Evolutionary conservation across 1,284 basidiomycete genomes (phyloP), one percentile per base, ranked within the genome.

Genomic region (Fomitopsis schrenkii): DNA sequence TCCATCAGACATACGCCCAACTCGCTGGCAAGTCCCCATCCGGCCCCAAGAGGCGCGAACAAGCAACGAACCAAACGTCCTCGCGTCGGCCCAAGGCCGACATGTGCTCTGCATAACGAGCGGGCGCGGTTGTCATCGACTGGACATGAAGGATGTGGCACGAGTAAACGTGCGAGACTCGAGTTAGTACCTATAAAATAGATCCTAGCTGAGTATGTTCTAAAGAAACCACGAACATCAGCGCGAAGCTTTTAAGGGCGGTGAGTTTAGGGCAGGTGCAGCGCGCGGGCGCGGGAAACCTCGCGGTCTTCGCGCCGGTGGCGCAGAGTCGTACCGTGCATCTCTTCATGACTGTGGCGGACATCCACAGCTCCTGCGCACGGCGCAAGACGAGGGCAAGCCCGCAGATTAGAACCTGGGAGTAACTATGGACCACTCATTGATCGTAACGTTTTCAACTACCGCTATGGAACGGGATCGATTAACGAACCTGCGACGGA

Each of bases 151-250:
- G 82, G 80, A 84, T 85, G 85, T 76, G 87, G 87, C 88, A 90
- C 87, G 86, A 83, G 81, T 89, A 88, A 88, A 90, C 87, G 88
- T 89, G 88, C 88, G 84, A 88, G 86, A 90, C 86, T 88, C 81
- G 86, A 88, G 88, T 90, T 87, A 90, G 88, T 87, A 87, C 85
- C 88, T 90, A 87, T 90, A 86, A 83, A 90, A 91, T 82, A 91
- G 88, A 91, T 90, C 88, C 88, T 90, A 83, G 82, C 81, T 88
- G 88, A 90, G 88, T 90, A 90, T 90, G 88, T 89, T 90, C 88
- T 87, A 63, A 78, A 68, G 83, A 80, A 78, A 73, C 71, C 1
- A 12, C 2, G 8, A 40, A 22, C 8, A 52, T 22, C 36, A 38
- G 35, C 50, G 19, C 14, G 38, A 17, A 5, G 10, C 0, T 59